Base-by-base conservation (phyloP, 2,329 filamentous ascomycete species). In the Scorias spongiosa region DNA sequence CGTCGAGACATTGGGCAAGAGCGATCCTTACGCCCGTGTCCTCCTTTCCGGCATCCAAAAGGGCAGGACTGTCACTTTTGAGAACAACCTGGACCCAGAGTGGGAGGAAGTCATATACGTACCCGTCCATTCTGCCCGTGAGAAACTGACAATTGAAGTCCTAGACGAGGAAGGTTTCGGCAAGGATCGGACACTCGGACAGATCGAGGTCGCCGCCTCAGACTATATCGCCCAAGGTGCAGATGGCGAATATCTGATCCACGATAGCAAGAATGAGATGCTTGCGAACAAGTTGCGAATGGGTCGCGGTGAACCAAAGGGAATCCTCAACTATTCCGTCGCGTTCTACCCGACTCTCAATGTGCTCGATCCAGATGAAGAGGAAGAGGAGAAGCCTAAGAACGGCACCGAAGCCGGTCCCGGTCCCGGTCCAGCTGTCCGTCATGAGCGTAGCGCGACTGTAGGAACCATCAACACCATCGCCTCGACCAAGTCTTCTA, bases 31-130 rank as follows among this genome's bases (percentile, higher is more conserved):
- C 56, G 84, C 80, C 17, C 81, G 89, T 37, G 82, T 96, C 1
- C 65, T 95, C 43, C 73, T 95, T 7, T 94, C 88, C 40, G 89
- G 91, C 39, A 79, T 96, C 45, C 82, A 91, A 59, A 93, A 89
- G 63, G 87, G 77, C 9, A 79, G 88, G 46, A 96, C 91, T 2
- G 91, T 98, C 42, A 96, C 89, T 0, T 94, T 91, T 70, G 80
- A 86, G 60, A 98, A 94, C 65, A 93, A 95, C 49, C 76, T 98
- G 46, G 86, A 93, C 59, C 91, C 91, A 2, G 83, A 91, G 43
- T 98, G 84, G 80, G 87, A 98, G 56, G 91, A 98, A 64, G 80
- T 98, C 18, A 75, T 95, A 17, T 98, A 98, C 58, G 74, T 98
- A 1, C 89, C 93, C 1, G 75, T 98, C 45, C 89, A 95, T 61